These are phyloP conservation scores for Tarenaya hassleriana DNA, from an alignment of 345 rosid species.

Conservation along the genomic window DNA sequence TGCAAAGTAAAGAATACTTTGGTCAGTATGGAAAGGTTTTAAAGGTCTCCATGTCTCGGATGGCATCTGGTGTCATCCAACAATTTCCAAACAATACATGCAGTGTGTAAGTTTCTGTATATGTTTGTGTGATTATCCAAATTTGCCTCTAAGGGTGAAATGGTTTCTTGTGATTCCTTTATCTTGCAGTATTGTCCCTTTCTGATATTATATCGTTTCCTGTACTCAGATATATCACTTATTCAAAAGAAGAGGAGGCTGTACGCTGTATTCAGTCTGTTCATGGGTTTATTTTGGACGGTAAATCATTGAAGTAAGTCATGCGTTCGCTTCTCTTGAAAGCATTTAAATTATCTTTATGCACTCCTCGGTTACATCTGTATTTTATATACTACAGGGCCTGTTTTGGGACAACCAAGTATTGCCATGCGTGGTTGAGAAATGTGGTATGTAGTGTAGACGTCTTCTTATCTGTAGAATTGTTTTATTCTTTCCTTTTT, in stretches of 20 bases:
- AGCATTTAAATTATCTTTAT: slow-evolving; percentile 1
- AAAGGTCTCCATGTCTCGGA: slow-evolving; percentile 64
- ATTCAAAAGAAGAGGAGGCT: slow-evolving; percentile 59
- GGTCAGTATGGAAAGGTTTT: slow-evolving; percentile 71
- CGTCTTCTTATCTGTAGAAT: neutral
- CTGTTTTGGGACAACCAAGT: slow-evolving; percentile 79
- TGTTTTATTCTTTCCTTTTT: slow-evolving; percentile 6
- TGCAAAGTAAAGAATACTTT: slow-evolving; percentile 56
- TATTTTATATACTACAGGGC: slow-evolving; percentile 37
- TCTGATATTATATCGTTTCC: neutral
- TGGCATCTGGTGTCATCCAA: slow-evolving; percentile 56
- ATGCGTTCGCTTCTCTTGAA: slow-evolving; percentile 1
- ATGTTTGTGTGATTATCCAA: too few species aligned
- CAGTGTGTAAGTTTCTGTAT: slow-evolving; percentile 61
- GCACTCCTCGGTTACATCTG: neutral
- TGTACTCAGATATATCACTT: slow-evolving; percentile 48
- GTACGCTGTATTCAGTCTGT: slow-evolving; percentile 66
- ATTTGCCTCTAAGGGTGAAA: too few species aligned
- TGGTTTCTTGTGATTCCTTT: too few species aligned
- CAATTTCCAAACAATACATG: slow-evolving; percentile 63
- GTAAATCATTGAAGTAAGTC: slow-evolving; percentile 59
- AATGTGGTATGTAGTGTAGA: slow-evolving; percentile 43
- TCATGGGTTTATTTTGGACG: slow-evolving; percentile 62
- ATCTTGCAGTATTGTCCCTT: neutral
- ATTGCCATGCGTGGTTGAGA: slow-evolving; percentile 80